Evolutionary conservation across 2,329 filamentous ascomycete species (phyloP).

Genomic region (Pseudopyrenochaeta lycopersici): DNA sequence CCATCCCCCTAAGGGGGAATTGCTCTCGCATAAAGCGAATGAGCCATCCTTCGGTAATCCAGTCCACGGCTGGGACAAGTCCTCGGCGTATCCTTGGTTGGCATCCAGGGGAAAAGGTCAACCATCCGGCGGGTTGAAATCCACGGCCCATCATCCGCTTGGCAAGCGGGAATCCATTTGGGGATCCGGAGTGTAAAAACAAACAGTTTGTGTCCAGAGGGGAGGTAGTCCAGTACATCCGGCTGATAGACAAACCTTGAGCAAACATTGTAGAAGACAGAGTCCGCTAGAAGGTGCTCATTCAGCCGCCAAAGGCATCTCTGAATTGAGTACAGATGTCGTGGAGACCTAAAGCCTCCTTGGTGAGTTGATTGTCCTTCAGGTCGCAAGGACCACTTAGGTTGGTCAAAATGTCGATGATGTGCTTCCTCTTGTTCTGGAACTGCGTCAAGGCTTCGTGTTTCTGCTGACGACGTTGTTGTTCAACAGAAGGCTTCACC

Average conservation of each 20-base stretch:
- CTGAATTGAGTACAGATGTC: conserved; percentile 46
- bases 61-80: conserved; percentile 37
- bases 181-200: conserved; percentile 28
- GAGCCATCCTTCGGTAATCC: conserved; percentile 24
- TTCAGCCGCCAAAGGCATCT: conserved; percentile 45
- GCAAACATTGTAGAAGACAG: conserved; percentile 26
- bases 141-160: conserved; percentile 32
- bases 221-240: conserved; percentile 28
- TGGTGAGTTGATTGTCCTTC: conserved; percentile 44
- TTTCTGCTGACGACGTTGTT: conserved; percentile 43
- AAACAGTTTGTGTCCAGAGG: conserved; percentile 31
- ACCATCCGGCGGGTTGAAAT: conserved; percentile 35
- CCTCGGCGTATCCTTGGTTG: conserved; percentile 26
- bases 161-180: conserved; percentile 33
- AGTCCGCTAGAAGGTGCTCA: conserved; percentile 22
- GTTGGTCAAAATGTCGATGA: conserved; percentile 43
- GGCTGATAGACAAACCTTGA: conserved; percentile 43
- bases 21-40: conserved; percentile 30
- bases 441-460: conserved; percentile 43
- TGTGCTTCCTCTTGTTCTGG: conserved; percentile 43
- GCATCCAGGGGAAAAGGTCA: conserved; percentile 23
- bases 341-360: conserved; percentile 45
- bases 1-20: conserved; percentile 22
- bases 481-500: conserved; percentile 41
- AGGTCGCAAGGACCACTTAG: conserved; percentile 47